These are phyloP conservation scores for Begonia fuchsioides DNA, from an alignment of 306 rosid species.

Conservation along the genomic window DNA sequence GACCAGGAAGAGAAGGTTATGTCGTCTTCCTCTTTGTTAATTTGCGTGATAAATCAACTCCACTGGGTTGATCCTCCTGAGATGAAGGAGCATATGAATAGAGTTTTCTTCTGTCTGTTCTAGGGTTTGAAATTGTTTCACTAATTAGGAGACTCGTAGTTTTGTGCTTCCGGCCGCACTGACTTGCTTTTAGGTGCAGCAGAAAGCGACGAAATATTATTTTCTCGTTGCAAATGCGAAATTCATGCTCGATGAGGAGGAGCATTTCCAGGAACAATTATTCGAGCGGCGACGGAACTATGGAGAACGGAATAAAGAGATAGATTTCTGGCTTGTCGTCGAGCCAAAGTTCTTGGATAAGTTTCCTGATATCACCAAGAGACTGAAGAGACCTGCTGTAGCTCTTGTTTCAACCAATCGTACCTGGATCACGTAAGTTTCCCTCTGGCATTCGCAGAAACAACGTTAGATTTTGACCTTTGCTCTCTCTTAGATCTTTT, in stretches of 20 bases:
- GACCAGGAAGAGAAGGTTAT: slow-evolving; percentile 40
- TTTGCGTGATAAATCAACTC: neutral
- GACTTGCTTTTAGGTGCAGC: slow-evolving; percentile 14
- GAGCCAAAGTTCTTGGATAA: slow-evolving; percentile 92
- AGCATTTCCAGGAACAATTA: slow-evolving; percentile 75
- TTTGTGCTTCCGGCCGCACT: neutral
- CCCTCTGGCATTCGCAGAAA: neutral
- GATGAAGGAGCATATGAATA: no score
- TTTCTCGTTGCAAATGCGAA: slow-evolving; percentile 90
- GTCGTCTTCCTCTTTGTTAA: neutral
- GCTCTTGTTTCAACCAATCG: slow-evolving; percentile 92
- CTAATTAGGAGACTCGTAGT: neutral
- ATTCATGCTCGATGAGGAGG: slow-evolving; percentile 96
- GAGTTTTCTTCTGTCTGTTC: no score
- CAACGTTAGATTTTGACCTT: neutral
- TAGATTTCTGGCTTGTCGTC: slow-evolving; percentile 89
- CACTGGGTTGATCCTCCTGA: no score
- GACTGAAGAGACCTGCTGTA: slow-evolving; percentile 76
- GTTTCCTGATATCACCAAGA: slow-evolving; percentile 68
- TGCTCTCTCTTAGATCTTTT: neutral
- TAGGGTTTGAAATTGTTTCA: no score
- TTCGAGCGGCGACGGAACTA: slow-evolving; percentile 56
- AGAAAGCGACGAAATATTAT: slow-evolving; percentile 40
- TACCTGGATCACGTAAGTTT: slow-evolving; percentile 80
- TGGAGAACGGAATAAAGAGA: slow-evolving; percentile 55